phyloP scores from a whole-genome alignment of 305 asterid genomes.

The Nicotiana rustica region DNA sequence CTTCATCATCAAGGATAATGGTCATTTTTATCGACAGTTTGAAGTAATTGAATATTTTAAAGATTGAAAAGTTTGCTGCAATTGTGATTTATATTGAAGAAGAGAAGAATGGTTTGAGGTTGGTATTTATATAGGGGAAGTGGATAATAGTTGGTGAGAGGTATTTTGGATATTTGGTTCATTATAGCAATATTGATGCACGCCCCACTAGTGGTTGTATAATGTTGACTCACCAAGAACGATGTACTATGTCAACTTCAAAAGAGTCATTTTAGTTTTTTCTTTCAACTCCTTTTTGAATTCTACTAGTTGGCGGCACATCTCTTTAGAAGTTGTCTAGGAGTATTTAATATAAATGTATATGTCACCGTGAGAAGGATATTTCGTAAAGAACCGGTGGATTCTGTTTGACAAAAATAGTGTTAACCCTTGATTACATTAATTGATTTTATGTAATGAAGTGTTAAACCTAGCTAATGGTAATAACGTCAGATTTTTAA shows the following conservation, averaged over 20 bases:
- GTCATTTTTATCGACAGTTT: not conserved
- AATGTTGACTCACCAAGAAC: slow-evolving; percentile 26
- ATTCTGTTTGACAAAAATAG: not conserved
- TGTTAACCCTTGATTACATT: too few relatives aligned
- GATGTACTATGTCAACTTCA: not conserved
- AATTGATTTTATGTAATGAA: too few relatives aligned
- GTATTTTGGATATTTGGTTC: not conserved
- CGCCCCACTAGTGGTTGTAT: not conserved
- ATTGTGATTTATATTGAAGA: not conserved
- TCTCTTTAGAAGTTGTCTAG: not conserved
- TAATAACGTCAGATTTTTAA: too few relatives aligned
- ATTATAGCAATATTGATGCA: not conserved
- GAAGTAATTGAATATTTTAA: not conserved
- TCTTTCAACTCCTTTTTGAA: too few relatives aligned
- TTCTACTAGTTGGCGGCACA: not conserved
- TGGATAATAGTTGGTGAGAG: slow-evolving; percentile 30
- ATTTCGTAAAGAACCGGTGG: not conserved
- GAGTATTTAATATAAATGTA: too few relatives aligned
- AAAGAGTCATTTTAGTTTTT: not conserved
- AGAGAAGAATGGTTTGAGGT: not conserved
- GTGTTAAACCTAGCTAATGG: too few relatives aligned
- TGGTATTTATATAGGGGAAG: not conserved
- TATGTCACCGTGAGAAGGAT: not conserved
- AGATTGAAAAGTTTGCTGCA: not conserved
- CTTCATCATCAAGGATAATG: slow-evolving; percentile 11